phyloP scores from a whole-genome alignment of 2,329 filamentous ascomycete genomes.

The Ceratocystis ficicola region DNA sequence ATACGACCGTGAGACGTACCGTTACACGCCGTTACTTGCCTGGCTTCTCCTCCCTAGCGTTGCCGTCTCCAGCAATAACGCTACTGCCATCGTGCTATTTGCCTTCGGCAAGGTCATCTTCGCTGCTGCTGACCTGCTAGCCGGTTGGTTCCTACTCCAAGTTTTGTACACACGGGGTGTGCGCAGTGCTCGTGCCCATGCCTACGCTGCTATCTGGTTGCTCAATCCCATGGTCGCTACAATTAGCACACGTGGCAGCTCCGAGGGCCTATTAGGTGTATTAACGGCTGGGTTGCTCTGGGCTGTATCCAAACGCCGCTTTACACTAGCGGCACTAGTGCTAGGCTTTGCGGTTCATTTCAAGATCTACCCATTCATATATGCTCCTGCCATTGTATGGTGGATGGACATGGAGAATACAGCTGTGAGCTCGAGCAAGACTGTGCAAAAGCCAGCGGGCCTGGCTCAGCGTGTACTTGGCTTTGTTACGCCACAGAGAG shows the following conservation, averaged over 20 bases:
- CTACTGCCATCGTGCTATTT: slow-evolving; percentile 38
- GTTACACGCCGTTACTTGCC: slow-evolving; percentile 86
- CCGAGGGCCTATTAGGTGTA: slow-evolving; percentile 77
- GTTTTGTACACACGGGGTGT: slow-evolving; percentile 32
- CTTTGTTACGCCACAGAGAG: slow-evolving; percentile 43
- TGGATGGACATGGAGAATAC: slow-evolving; percentile 55
- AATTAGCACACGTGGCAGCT: slow-evolving; percentile 89
- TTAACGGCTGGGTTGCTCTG: slow-evolving; percentile 73
- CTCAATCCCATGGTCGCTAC: slow-evolving; percentile 97
- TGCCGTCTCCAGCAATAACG: slow-evolving; percentile 44
- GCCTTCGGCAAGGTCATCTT: slow-evolving; percentile 82
- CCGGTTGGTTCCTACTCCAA: slow-evolving; percentile 41
- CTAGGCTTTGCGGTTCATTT: slow-evolving; percentile 84
- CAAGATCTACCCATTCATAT: slow-evolving; percentile 98
- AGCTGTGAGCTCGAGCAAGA: slow-evolving; percentile 20
- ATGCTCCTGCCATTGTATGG: slow-evolving; percentile 69
- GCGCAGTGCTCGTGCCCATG: slow-evolving; percentile 44
- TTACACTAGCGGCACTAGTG: slow-evolving; percentile 56
- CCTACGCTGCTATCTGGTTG: slow-evolving; percentile 79
- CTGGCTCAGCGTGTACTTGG: slow-evolving; percentile 24
- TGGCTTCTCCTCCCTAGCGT: slow-evolving; percentile 76
- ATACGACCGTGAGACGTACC: slow-evolving; percentile 85
- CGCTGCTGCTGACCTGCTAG: slow-evolving; percentile 67
- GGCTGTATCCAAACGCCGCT: slow-evolving; percentile 56
- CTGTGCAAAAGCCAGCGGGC: slow-evolving; percentile 15